Evolutionary conservation across 352 stramenopile genomes (phyloP).

Genomic region (Phytophthora boehmeriae): DNA sequence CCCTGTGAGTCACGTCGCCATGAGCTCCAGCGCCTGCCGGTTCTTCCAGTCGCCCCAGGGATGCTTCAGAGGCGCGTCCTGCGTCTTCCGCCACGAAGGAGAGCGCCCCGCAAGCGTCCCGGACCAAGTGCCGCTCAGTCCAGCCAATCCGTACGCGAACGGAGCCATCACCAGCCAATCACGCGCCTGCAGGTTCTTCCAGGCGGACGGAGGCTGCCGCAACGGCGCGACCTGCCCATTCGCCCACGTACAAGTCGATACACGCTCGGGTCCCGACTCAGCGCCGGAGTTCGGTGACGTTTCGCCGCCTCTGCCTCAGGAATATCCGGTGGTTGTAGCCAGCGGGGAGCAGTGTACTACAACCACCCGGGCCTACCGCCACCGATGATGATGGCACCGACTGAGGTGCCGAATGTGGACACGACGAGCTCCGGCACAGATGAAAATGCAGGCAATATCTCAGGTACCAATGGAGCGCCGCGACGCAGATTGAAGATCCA

Average conservation of each 20-base stretch:
- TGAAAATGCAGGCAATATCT: constrained; percentile 24
- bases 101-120: constrained; percentile 4
- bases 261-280: constrained; percentile 5
- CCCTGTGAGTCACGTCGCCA: constrained; percentile 4
- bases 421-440: constrained; percentile 9
- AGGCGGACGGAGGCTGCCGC: constrained; percentile 56
- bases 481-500: constrained; percentile 66
- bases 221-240: constrained; percentile 71
- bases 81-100: constrained; percentile 65
- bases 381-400: constrained; percentile 30
- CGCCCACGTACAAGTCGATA: constrained; percentile 33
- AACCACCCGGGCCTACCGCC: constrained; percentile 30
- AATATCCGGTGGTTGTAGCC: constrained; percentile 27
- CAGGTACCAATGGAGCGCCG: constrained; percentile 1
- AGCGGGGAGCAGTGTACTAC: constrained; percentile 38
- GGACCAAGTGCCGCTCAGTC: constrained; percentile 25
- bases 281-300: constrained; percentile 6
- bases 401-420: constrained; percentile 3
- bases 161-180: constrained; percentile 15
- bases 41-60: constrained; percentile 78
- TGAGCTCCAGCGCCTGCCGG: constrained; percentile 46
- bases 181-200: constrained; percentile 66
- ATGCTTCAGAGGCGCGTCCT: constrained; percentile 72
- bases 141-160: constrained; percentile 48
- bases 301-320: constrained; percentile 19